These are phyloP conservation scores for Fomitopsis betulina DNA, from an alignment of 1,284 basidiomycete species.

Conservation along the genomic window DNA sequence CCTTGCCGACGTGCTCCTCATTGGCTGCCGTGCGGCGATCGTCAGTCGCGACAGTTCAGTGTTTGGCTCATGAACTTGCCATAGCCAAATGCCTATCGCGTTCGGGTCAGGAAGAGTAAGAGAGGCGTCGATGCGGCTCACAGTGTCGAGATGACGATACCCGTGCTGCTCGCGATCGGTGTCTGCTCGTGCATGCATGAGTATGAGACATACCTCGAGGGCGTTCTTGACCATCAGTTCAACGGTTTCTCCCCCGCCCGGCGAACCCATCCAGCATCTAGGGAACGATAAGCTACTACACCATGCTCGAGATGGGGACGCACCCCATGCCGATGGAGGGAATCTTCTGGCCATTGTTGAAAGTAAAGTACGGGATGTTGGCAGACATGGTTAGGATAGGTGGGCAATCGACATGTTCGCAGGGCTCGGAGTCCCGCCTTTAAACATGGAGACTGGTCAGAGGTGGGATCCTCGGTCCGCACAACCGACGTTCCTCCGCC, in stretches of 20 bases:
- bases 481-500: too few species aligned
- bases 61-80: background rate
- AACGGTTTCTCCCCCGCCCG: slow-evolving; percentile 17
- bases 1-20: slow-evolving; percentile 37
- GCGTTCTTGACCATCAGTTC: slow-evolving; percentile 20
- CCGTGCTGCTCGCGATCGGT: slow-evolving; percentile 9
- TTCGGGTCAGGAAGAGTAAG: background rate
- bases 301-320: background rate
- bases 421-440: too few species aligned
- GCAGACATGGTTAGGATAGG: slow-evolving; percentile 2
- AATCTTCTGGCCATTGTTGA: slow-evolving; percentile 12
- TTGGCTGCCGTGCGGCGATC: slow-evolving; percentile 21
- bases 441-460: background rate
- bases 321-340: slow-evolving; percentile 19
- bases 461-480: background rate
- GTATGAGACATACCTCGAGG: slow-evolving; percentile 12
- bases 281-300: background rate
- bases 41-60: background rate
- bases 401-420: background rate
- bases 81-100: slow-evolving; percentile 18
- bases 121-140: background rate
- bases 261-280: slow-evolving; percentile 21
- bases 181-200: too few species aligned
- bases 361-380: slow-evolving; percentile 4
- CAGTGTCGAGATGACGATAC: slow-evolving; percentile 22